A percentile compares a stretch with the other conserved stretches of the same genome.
These are phyloP conservation scores for Proliferodiscus dingleyae DNA, from an alignment of 2,329 filamentous ascomycete genomes.

Conservation along the genomic window DNA sequence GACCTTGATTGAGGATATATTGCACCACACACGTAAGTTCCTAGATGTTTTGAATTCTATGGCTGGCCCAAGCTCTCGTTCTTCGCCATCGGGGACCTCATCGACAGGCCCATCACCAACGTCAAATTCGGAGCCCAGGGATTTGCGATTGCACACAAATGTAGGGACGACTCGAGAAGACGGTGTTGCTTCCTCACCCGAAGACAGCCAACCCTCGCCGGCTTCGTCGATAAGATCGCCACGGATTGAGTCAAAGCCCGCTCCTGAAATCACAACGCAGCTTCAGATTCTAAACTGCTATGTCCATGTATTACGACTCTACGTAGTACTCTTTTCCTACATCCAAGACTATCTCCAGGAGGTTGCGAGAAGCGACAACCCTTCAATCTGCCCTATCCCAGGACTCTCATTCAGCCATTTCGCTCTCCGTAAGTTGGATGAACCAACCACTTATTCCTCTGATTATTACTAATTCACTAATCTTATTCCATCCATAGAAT, in stretches of 20 bases:
- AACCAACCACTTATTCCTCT: not conserved
- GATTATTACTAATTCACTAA: not conserved
- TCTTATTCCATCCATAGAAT: not conserved
- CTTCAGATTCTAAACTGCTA: constrained; percentile 2
- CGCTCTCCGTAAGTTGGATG: not conserved
- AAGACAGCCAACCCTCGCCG: not conserved
- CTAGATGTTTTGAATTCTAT: not conserved
- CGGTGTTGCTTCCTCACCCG: too few relatives aligned
- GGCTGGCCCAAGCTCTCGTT: too few relatives aligned
- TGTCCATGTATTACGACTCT: not conserved
- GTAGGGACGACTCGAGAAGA: too few relatives aligned
- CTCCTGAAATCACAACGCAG: too few relatives aligned
- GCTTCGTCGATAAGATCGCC: not conserved
- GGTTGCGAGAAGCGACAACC: not conserved
- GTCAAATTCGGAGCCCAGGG: too few relatives aligned
- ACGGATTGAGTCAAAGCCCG: too few relatives aligned
- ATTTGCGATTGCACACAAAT: too few relatives aligned
- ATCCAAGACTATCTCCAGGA: not conserved
- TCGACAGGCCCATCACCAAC: too few relatives aligned
- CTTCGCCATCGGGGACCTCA: too few relatives aligned
- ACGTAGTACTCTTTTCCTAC: not conserved
- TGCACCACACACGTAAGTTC: not conserved
- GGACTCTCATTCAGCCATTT: not conserved
- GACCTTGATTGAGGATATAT: not conserved
- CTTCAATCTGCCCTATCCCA: not conserved